Base-by-base conservation (phyloP, 345 rosid genomes). In the Zanthoxylum bungeanum region DNA sequence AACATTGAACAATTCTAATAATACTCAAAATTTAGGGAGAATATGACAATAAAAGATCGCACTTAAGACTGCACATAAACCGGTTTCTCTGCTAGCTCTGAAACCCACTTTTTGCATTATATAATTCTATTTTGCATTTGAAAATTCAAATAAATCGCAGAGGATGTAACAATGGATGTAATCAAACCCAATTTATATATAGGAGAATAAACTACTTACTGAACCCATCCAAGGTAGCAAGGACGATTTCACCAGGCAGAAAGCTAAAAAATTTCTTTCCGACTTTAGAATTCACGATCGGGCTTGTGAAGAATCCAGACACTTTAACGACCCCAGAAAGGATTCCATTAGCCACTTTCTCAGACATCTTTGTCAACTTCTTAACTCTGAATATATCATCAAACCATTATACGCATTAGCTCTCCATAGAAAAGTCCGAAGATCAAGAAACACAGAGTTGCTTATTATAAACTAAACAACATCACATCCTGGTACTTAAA, bases 171-270 rank as follows among this genome's bases (percentile, higher is more conserved):
- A n/a, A n/a, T n/a, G n/a, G n/a, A n/a, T n/a, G n/a, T n/a, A n/a
- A n/a, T n/a, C n/a, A n/a, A n/a, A n/a, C n/a, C n/a, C n/a, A n/a
- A n/a, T 19, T 25, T 39, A 19, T 12, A 21, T 61, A 25, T 7
- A 25, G 17, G 4, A 68, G 24, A 55, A 17, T 2, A 50, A 19
- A 66, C 7, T n/a, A 76, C 97, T 94, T 81, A 92, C 98, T 87
- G 64, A 92, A 94, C 74, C 99, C 97, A 80, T 90, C 99, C 72
- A 94, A 87, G 68, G 97, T 88, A 72, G 99, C 99, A 34, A 94
- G 97, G 69, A 92, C 81, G 30, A 94, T 83, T 85, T 94, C 91
- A 63, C 97, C 98, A 31, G 99, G 98, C 59, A 94, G 76, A 59
- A 90, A 84, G 61, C 90, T 90, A 64, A 88, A 89, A 63, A 94